Base-by-base conservation (phyloP, 139 green algal genomes). In the Volvox africanus region DNA sequence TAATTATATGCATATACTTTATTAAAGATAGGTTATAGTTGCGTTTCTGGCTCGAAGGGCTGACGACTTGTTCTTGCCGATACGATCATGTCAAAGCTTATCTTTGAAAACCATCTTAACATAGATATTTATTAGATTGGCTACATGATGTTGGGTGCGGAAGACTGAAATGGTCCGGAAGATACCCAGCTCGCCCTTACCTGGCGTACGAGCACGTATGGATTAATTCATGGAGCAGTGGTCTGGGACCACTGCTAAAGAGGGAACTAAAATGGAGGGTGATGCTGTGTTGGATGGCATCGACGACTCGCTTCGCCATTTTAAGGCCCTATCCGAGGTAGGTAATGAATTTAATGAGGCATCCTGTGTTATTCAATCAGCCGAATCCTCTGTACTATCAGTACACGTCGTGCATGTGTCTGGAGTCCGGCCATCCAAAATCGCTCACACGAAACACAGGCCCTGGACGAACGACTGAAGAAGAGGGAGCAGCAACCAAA, bases 291-390 rank as follows among this genome's bases (percentile, higher is more conserved):
- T 62, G 62, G 62, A 78, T 24, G 89, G 16, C 55, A 80, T 89
- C 20, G 83, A 89, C 36, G 83, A 89, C 83, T 89, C 83, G 22
- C 69, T 89, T 18, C 69, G 85, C 2, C 85, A 89, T 20, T 89
- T 89, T 22, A 82, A 89, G 69, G 85, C 85, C 17, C 85, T 89
- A 30, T 89, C 85, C 13, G 69, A 89, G 85, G 85, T 89, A 79
- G 0, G 69, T 9, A 55, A 55, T 55, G 44, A 55, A 55, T 55
- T 55, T 55, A 55, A 9, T 55, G 44, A 55, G 44, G 44, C 9
- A 9, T 55, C 44, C 5, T 55, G 9, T 55, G 44, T 5, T 55
- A 14, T 5, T 14, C 44, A 55, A 55, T 55, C 44, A 55, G 9
- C 44, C 9, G n/a, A 55, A 5, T 55, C 5, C 9, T 55, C 5